A percentile compares a stretch with the other conserved stretches of the same genome.
Conservation (phyloP, 139 green algal species). For the Chlorella sp. region DNA sequence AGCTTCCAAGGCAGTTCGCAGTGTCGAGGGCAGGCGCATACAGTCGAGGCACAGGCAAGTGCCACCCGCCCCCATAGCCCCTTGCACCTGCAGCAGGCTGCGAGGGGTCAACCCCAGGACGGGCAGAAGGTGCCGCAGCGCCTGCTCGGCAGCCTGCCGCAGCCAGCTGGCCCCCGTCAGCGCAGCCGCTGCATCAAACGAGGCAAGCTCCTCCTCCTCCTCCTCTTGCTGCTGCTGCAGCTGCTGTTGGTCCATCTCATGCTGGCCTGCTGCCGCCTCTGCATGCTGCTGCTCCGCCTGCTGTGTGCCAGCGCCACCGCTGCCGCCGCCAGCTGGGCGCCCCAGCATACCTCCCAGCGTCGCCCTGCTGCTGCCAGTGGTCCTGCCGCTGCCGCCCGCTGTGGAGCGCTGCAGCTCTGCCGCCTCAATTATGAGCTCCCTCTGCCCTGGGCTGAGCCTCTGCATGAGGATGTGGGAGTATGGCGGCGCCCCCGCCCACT, state of each 20-base stretch:
- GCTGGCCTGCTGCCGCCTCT: neutral
- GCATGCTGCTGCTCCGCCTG: neutral
- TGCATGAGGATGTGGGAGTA: constrained; percentile 24
- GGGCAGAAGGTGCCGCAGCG: constrained; percentile 37
- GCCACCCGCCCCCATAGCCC: too few relatives aligned
- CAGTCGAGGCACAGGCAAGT: neutral
- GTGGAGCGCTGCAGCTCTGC: constrained; percentile 42
- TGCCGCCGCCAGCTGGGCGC: neutral
- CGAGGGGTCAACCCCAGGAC: constrained; percentile 37
- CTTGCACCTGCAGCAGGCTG: constrained; percentile 40
- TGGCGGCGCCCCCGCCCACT: constrained; percentile 9
- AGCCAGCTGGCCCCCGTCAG: constrained; percentile 9
- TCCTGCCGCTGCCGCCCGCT: neutral
- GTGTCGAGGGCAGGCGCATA: neutral
- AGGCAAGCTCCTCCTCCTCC: neutral
- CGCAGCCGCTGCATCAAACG: neutral
- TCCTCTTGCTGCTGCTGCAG: constrained; percentile 6
- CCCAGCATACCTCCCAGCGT: neutral
- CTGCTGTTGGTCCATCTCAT: neutral
- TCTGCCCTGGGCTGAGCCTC: constrained; percentile 13
- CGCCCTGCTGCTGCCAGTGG: neutral
- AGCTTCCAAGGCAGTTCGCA: too few relatives aligned
- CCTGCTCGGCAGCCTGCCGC: neutral
- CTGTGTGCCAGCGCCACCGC: neutral
- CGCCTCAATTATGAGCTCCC: constrained; percentile 43